Evolutionary conservation across 129 eudicot species (phyloP), one percentile per base, ranked within the genome.

Genomic region (Flaveria trinervia): DNA sequence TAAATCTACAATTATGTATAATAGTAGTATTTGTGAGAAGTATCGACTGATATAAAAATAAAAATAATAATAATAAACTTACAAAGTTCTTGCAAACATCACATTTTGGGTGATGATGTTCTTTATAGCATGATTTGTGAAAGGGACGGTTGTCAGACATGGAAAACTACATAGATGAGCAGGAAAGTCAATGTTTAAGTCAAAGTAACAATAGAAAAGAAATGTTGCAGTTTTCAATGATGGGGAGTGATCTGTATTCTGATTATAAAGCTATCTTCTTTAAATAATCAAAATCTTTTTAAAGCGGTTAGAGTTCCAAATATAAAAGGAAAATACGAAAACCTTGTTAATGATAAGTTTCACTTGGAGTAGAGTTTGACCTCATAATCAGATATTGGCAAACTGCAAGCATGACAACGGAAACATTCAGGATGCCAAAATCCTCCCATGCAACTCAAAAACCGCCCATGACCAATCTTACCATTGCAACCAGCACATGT

Each of bases 351-450:
- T 64, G 44, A 66, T 67, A 50, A 83, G 75, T 85, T 60, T 80
- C 72, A 73, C 51, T 54, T 50, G 65, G 62, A 80, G 65, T 26
- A 80, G 75, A 68, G 77, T 65, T 26, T 41, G 81, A 95, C 99
- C 99, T 95, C 99, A 82, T 83, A 83, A 82, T 95, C 99, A 43
- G 94, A 82, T 57, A 95, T 95, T 13, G 99, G 97, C 33, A 46
- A 78, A 73, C 81, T 82, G 86, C 99, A 95, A 67, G 83, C 90
- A 60, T 89, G 92, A 79, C 99, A 95, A 41, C 94, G 83, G 30
- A 95, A 95, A 78, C 99, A 95, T 78, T 91, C 96, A 28, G 99
- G 99, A 84, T 95, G 99, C 99, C 99, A 95, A 85, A 86, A 76
- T 49, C 88, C 92, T 28, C 95, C 99, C 94, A 95, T 87, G 88